Percentiles rank a stretch among this genome's conserved stretches.
Evolutionary conservation across 345 rosid genomes (phyloP).

Genomic region (Zanthoxylum bungeanum): DNA sequence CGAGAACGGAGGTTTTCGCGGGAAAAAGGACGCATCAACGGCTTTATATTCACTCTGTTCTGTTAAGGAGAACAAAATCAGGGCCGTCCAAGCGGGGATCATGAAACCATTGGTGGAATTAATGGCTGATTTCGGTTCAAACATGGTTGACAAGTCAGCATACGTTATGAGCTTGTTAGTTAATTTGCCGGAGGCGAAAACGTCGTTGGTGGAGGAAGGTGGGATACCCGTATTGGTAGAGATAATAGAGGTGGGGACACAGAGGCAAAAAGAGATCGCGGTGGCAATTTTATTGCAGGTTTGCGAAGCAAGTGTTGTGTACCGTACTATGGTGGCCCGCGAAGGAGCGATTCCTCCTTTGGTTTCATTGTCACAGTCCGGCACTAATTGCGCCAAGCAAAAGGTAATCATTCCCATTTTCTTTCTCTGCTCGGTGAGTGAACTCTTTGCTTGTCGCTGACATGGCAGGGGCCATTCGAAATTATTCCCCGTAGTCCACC

Average conservation of each 20-base stretch:
- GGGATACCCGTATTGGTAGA: slow-evolving; percentile 93
- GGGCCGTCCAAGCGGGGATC: slow-evolving; percentile 73
- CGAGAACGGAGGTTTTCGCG: slow-evolving; percentile 64
- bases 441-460: slow-evolving; percentile 11
- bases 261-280: slow-evolving; percentile 84
- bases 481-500: slow-evolving; percentile 31
- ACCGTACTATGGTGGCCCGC: slow-evolving; percentile 74
- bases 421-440: slow-evolving; percentile 11
- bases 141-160: slow-evolving; percentile 97
- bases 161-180: slow-evolving; percentile 59
- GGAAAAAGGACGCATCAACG: slow-evolving; percentile 90
- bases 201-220: slow-evolving; percentile 78
- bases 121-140: slow-evolving; percentile 93
- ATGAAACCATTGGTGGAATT: slow-evolving; percentile 86
- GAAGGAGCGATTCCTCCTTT: slow-evolving; percentile 98
- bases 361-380: slow-evolving; percentile 75
- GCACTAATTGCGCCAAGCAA: slow-evolving; percentile 83
- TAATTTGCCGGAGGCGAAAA: slow-evolving; percentile 56
- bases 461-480: slow-evolving; percentile 18
- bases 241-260: slow-evolving; percentile 81
- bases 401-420: slow-evolving; percentile 40
- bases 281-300: slow-evolving; percentile 61
- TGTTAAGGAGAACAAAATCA: slow-evolving; percentile 72
- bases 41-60: slow-evolving; percentile 86
- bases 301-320: slow-evolving; percentile 62